phyloP scores from a whole-genome alignment of 331 rosid species.

The Quercus phellos region DNA sequence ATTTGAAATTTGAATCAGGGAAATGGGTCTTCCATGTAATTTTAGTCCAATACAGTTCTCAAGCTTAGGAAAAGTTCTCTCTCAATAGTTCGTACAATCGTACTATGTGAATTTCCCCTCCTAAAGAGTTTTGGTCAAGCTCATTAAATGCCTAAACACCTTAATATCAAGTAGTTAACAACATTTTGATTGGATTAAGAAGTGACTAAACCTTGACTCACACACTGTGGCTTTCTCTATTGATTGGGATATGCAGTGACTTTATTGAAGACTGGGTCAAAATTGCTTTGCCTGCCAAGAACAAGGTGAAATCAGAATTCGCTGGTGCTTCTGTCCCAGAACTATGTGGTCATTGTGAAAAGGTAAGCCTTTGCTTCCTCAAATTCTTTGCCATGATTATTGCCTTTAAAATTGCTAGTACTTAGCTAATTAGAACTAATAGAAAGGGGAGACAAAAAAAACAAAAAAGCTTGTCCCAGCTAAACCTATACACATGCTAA shows the following conservation, averaged over 20 bases:
- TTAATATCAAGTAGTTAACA: neutral
- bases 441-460: neutral
- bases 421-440: no score
- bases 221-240: neutral
- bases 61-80: no score
- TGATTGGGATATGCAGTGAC: constrained; percentile 44
- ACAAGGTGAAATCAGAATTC: constrained; percentile 50
- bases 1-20: neutral
- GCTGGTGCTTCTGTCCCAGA: constrained; percentile 39
- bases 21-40: neutral
- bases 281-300: constrained; percentile 64
- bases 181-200: neutral
- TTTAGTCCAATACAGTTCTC: neutral
- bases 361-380: constrained; percentile 34
- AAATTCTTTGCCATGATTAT: neutral
- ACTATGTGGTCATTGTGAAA: constrained; percentile 69
- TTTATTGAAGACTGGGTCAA: constrained; percentile 91
- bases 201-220: neutral
- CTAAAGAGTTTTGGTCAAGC: no score
- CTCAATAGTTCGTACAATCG: no score
- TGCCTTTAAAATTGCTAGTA: neutral
- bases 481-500: no score
- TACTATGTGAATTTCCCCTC: no score
- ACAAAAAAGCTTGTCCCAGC: no score
- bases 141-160: no score